Base-by-base conservation (phyloP, 192 early-diverging fungal genomes). In the Backusella australiensis region DNA sequence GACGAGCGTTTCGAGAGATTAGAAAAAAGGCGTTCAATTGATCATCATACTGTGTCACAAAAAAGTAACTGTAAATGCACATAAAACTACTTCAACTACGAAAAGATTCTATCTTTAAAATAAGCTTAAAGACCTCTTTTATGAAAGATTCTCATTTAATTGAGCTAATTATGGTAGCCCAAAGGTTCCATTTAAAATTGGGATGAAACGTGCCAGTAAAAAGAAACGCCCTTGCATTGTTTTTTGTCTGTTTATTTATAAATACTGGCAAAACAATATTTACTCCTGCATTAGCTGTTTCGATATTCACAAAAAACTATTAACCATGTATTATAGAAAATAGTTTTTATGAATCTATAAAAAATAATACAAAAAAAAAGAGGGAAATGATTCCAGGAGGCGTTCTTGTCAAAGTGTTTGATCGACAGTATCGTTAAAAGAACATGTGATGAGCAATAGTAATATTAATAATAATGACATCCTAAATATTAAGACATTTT, bases 141-240 rank as follows among this genome's bases (percentile, higher is more conserved):
- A 49, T 49, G 17, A 49, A 49, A 49, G 46, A 49, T 21, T 49
- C 46, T 63, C 12, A 63, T 29, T 53, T 29, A 63, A 29, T 29
- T 63, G 56, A 63, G 23, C 56, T 23, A 63, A 63, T 26, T 63
- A 63, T 63, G 21, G 56, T 29, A 63, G 21, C 26, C 4, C 21
- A 63, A 63, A 63, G 56, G 56, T 63, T 29, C 56, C 12, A 63
- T 63, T 63, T 63, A 29, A 63, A 63, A 63, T 63, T 63, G 56
- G 11, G 21, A 29, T 63, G 56, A 63, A 63, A 63, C 56, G 56
- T 63, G 56, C 56, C 56, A 63, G 56, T 63, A 63, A 23, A 32
- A 63, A 49, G 19, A 63, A 63, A 63, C 26, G 23, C 56, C 56
- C 56, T 63, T 63, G 56, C 56, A 63, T 63, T 63, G 56, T 29